A percentile compares a stretch with the other conserved stretches of the same genome.
These are phyloP conservation scores for Peronospora farinosa DNA, from an alignment of 352 stramenopile species.

Conservation along the genomic window DNA sequence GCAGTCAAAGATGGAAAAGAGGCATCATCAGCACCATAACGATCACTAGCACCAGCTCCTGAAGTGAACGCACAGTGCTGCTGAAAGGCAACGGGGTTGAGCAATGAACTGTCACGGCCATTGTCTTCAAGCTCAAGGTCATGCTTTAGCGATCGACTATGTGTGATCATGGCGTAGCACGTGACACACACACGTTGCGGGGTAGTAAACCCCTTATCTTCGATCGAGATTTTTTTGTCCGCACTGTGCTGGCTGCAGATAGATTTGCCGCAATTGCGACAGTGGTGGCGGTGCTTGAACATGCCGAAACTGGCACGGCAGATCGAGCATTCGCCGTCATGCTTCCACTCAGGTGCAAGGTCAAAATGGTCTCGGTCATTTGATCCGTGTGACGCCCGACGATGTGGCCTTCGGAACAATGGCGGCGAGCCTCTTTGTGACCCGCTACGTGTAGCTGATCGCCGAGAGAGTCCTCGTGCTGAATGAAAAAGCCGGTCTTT, in stretches of 20 bases:
- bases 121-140: constrained; percentile 31
- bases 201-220: constrained; percentile 62
- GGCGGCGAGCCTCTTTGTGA: constrained; percentile 23
- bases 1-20: constrained; percentile 8
- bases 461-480: constrained; percentile 11
- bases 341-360: constrained; percentile 63
- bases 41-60: constrained; percentile 1
- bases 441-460: constrained; percentile 12
- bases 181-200: constrained; percentile 75
- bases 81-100: constrained; percentile 20
- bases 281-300: constrained; percentile 84
- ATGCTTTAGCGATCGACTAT: constrained; percentile 35
- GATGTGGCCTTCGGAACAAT: constrained; percentile 19
- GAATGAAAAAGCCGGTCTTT: constrained; percentile 21
- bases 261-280: constrained; percentile 75
- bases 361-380: constrained; percentile 32
- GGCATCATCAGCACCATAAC: constrained; percentile 9
- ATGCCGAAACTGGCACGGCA: constrained; percentile 71
- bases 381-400: constrained; percentile 26
- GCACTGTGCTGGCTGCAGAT: constrained; percentile 80
- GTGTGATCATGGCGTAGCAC: constrained; percentile 64
- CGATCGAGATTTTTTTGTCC: constrained; percentile 73
- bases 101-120: constrained; percentile 15
- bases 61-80: constrained; percentile 21
- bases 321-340: constrained; percentile 71